Conservation (phyloP, 257 asterid species). For the Fraxinus excelsior region DNA sequence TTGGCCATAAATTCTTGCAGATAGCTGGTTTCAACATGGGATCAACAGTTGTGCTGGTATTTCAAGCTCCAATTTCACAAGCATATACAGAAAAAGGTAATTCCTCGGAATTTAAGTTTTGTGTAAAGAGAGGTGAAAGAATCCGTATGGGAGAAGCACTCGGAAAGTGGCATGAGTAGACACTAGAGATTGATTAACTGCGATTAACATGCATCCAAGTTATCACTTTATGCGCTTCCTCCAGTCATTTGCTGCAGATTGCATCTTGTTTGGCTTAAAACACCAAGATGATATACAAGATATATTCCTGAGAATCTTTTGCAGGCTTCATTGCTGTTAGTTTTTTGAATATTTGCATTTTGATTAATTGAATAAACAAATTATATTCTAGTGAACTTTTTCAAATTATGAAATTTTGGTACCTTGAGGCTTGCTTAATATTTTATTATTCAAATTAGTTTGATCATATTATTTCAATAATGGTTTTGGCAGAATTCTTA, state of each 20-base stretch:
- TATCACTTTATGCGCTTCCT: not conserved
- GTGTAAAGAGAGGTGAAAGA: slow-evolving; percentile 60
- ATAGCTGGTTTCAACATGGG: slow-evolving; percentile 96
- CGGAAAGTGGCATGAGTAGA: slow-evolving; percentile 68
- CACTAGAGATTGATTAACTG: not conserved
- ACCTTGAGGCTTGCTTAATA: not conserved
- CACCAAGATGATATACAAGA: not conserved
- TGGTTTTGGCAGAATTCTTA: too few species aligned
- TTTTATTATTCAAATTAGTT: too few species aligned
- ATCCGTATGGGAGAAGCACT: slow-evolving; percentile 88
- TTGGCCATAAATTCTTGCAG: slow-evolving; percentile 41
- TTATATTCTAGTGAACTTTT: not conserved
- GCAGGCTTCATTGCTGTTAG: not conserved
- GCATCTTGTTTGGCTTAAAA: not conserved
- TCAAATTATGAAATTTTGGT: too few species aligned
- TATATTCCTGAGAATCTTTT: not conserved
- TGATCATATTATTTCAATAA: too few species aligned
- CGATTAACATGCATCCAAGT: not conserved
- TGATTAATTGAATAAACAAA: too few species aligned
- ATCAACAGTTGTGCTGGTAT: slow-evolving; percentile 90
- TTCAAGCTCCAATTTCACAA: slow-evolving; percentile 71
- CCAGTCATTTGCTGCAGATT: not conserved
- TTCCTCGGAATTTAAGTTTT: slow-evolving; percentile 67
- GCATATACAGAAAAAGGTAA: slow-evolving; percentile 30
- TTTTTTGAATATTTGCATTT: not conserved